Evolutionary conservation across 2,329 filamentous ascomycete genomes (phyloP).

Genomic region (Cytospora piceicola): DNA sequence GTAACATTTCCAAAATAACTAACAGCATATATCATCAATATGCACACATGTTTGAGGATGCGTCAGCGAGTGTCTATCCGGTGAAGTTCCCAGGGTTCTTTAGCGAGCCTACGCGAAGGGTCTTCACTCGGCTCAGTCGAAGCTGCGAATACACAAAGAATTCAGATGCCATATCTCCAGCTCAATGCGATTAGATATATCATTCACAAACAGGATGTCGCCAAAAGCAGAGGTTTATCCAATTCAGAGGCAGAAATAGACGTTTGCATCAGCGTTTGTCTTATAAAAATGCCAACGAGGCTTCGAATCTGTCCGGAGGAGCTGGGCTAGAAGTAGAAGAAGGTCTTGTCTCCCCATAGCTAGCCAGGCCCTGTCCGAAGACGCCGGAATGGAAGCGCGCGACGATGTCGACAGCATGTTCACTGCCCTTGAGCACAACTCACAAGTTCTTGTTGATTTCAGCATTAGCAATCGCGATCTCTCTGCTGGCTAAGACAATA

Average conservation of each 20-base stretch:
- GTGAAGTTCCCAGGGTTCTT: slow-evolving; percentile 30
- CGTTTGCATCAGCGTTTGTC: slow-evolving; percentile 12
- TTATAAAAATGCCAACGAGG: slow-evolving; percentile 7
- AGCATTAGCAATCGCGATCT: too few species aligned
- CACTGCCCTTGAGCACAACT: too few species aligned
- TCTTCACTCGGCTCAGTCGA: slow-evolving; percentile 31
- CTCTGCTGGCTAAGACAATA: background rate
- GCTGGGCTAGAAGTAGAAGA: too few species aligned
- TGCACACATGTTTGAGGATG: slow-evolving; percentile 19
- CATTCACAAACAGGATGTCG: slow-evolving; percentile 21
- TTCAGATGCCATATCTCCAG: slow-evolving; percentile 28
- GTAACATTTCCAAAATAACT: background rate
- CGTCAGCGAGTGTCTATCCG: slow-evolving; percentile 26
- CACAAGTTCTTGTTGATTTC: too few species aligned
- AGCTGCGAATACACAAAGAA: slow-evolving; percentile 31
- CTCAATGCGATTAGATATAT: slow-evolving; percentile 26
- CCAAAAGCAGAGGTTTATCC: slow-evolving; percentile 27
- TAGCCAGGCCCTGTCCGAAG: too few species aligned
- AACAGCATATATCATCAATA: background rate
- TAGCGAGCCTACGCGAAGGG: slow-evolving; percentile 27
- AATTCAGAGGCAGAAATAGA: slow-evolving; percentile 30
- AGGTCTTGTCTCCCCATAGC: too few species aligned
- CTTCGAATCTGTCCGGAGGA: slow-evolving; percentile 2
- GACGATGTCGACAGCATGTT: too few species aligned
- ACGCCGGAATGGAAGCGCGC: too few species aligned